Conservation (phyloP, 2,329 filamentous ascomycete genomes). For the Microcyclospora pomicola region DNA sequence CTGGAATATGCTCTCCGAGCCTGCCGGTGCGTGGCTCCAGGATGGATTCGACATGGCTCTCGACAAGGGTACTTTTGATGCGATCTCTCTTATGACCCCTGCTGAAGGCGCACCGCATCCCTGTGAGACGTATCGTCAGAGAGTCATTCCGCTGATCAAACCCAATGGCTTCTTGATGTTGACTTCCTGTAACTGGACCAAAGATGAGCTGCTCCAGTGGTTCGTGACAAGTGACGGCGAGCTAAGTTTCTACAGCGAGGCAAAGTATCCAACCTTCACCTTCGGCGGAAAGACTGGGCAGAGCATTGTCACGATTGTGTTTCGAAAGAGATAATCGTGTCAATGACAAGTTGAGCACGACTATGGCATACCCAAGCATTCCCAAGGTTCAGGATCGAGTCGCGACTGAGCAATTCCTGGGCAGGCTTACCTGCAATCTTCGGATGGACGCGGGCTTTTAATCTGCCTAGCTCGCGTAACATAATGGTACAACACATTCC, state of each 20-base stretch:
- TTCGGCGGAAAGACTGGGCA: constrained; percentile 84
- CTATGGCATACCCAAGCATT: too few species aligned
- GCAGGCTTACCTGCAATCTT: too few species aligned
- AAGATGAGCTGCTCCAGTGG: constrained; percentile 69
- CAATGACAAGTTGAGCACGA: background rate
- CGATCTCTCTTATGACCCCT: constrained; percentile 52
- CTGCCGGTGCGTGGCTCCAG: constrained; percentile 41
- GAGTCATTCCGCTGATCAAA: constrained; percentile 55
- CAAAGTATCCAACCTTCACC: constrained; percentile 73
- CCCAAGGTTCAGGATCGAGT: too few species aligned
- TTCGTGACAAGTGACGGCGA: constrained; percentile 43
- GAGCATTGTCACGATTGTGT: constrained; percentile 78
- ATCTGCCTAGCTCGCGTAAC: too few species aligned
- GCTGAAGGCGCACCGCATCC: constrained; percentile 10
- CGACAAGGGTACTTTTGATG: constrained; percentile 98
- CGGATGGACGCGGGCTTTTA: too few species aligned
- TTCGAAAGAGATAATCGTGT: constrained; percentile 32
- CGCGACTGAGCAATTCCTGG: too few species aligned
- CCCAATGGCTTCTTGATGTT: constrained; percentile 63
- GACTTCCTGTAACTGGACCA: constrained; percentile 98
- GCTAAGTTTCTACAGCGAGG: constrained; percentile 50
- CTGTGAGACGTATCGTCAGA: constrained; percentile 60
- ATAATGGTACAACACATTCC: too few species aligned
- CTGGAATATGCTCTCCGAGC: constrained; percentile 37
- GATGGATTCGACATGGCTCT: constrained; percentile 75